Base-by-base conservation (phyloP, 352 stramenopile genomes). In the Thalassiosira allenii region DNA sequence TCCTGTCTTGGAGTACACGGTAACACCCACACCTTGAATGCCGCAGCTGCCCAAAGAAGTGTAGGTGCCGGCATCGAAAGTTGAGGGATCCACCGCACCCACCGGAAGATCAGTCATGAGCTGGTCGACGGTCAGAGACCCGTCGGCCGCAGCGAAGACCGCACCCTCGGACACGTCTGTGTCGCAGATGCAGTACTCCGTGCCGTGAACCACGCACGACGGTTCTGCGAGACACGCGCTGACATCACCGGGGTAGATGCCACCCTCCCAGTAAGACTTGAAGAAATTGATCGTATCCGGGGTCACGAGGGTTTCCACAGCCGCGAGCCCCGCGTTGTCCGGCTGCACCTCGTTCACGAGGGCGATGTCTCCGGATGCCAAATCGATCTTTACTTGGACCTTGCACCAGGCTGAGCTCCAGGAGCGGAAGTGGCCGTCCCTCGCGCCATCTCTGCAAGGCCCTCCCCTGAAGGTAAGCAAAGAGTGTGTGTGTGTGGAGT, bases 351-450 rank as follows among this genome's bases (percentile, higher is more conserved):
- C 25, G 54, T 87, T 64, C 8, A 90, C 83, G 49, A 90, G 74
- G 0, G 70, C 79, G 51, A 90, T 61, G 5, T 88, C 59, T 54
- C 83, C 83, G 23, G 57, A 56, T 1, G 72, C 73, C 27, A 67
- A 43, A 25, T 66, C 27, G 17, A 90, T 61, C 56, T 90, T 90
- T 12, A 77, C 83, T 12, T 68, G 58, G 2, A 90, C 12, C 8
- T 43, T 54, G 51, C 83, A 90, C 8, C 61, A 20, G 3, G 49
- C 27, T 47, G 70, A 67, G 14, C 58, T 61, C 81, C 75, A 88
- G 17, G 54, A 70, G 14, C 53, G 57, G 66, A 73, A 70, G 2
- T 70, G 23, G 1, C 25, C 0, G 37, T 22, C 30, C 33, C 20
- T 12, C 12, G 30, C n/a, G 44, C 43, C 58, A 23, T 34, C 34